A percentile compares a stretch with the other conserved stretches of the same genome.
Conservation (phyloP, 257 asterid genomes). For the Ophiorrhiza pumila region DNA sequence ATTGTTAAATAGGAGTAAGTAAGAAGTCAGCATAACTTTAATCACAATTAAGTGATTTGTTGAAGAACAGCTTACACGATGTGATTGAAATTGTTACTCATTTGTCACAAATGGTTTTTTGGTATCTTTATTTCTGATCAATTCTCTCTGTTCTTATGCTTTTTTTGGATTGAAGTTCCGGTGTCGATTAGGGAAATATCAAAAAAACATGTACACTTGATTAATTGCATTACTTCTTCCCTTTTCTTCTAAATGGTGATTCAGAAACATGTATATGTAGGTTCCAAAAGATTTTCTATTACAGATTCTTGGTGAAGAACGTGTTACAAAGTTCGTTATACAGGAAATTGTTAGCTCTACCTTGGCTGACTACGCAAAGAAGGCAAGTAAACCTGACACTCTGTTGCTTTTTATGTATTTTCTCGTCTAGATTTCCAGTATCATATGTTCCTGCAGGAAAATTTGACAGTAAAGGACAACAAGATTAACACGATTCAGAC, state of each 20-base stretch:
- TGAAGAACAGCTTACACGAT: too few species aligned
- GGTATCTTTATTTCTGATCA: not conserved
- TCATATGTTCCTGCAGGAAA: slow-evolving; percentile 42
- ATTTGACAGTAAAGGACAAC: slow-evolving; percentile 62
- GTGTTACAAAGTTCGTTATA: slow-evolving; percentile 62
- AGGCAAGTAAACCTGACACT: slow-evolving; percentile 41
- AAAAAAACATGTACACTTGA: not conserved
- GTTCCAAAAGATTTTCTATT: slow-evolving; percentile 71
- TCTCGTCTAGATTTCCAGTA: slow-evolving; percentile 10
- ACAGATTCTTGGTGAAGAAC: slow-evolving; percentile 72
- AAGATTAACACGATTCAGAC: slow-evolving; percentile 63
- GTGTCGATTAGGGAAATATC: not conserved
- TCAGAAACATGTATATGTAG: slow-evolving; percentile 27
- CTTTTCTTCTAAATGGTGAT: slow-evolving; percentile 2
- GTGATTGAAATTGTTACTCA: not conserved
- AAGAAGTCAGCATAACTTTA: too few species aligned
- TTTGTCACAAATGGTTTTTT: not conserved
- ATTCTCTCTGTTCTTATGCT: not conserved
- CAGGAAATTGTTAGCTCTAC: slow-evolving; percentile 65
- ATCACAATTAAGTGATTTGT: too few species aligned
- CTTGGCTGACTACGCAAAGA: slow-evolving; percentile 61
- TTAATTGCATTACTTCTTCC: not conserved
- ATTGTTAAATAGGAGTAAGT: too few species aligned
- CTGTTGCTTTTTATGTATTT: not conserved
- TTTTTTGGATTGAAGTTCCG: not conserved